These are phyloP conservation scores for Neurospora intermedia DNA, from an alignment of 495 filamentous ascomycete genomes.

Conservation along the genomic window DNA sequence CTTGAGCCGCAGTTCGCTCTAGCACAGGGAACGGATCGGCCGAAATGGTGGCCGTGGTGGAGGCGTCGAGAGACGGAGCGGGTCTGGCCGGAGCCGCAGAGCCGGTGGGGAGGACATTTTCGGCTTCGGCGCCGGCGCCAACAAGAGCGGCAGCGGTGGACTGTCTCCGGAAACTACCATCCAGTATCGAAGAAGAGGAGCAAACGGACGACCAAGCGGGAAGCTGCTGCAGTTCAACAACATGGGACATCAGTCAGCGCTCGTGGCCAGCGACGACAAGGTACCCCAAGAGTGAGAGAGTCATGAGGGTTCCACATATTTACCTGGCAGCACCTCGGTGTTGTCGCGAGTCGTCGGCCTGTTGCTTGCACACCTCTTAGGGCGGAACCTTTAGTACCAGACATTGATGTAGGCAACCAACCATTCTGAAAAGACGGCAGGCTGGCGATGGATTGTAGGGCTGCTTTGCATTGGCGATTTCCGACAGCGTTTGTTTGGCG, in stretches of 20 bases:
- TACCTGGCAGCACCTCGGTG: not conserved
- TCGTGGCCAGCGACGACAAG: not conserved
- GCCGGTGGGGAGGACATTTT: not conserved
- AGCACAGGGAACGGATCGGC: not conserved
- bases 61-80: slow-evolving; percentile 6
- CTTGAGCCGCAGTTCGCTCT: not conserved
- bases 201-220: not conserved
- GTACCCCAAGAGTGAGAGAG: not conserved
- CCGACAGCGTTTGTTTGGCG: not conserved
- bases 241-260: not conserved
- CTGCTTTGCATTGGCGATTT: not conserved
- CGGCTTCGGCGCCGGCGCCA: not conserved
- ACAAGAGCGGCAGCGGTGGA: not conserved
- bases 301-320: not conserved
- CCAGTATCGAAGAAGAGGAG: not conserved
- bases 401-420: slow-evolving; percentile 16
- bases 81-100: slow-evolving; percentile 14
- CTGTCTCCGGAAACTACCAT: not conserved
- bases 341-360: not conserved
- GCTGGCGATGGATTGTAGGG: not conserved
- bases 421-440: not conserved
- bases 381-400: slow-evolving; percentile 14
- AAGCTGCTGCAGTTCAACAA: not conserved
- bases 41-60: not conserved
- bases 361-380: slow-evolving; percentile 9